These are phyloP conservation scores for Lathyrus aphaca DNA, from an alignment of 306 rosid genomes.

Conservation along the genomic window DNA sequence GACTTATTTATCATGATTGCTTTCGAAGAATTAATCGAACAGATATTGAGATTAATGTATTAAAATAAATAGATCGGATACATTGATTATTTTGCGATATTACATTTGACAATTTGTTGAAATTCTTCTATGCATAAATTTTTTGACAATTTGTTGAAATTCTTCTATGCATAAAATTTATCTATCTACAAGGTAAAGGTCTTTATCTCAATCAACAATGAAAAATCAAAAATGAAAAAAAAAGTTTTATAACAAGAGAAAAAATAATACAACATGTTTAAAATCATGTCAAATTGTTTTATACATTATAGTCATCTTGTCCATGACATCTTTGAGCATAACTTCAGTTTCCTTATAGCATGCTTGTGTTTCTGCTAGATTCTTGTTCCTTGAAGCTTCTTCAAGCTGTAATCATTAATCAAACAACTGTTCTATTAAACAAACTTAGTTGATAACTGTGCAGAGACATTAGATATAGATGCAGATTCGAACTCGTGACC, in stretches of 20 bases:
- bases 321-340: slow-evolving; percentile 85
- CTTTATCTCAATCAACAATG: not conserved
- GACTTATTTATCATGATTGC: no score
- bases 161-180: not conserved
- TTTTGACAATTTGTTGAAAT: not conserved
- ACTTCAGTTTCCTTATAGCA: slow-evolving; percentile 65
- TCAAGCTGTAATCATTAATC: slow-evolving; percentile 62
- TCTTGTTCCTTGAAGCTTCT: slow-evolving; percentile 67
- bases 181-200: not conserved
- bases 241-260: slow-evolving; percentile 18
- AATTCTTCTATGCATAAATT: no score
- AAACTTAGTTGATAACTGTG: no score
- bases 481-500: no score
- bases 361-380: slow-evolving; percentile 42
- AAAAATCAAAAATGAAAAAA: not conserved
- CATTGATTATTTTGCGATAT: no score
- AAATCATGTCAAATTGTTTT: slow-evolving; percentile 42
- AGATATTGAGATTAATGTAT: no score
- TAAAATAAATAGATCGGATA: no score
- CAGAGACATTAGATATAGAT: no score
- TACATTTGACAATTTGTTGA: no score
- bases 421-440: not conserved
- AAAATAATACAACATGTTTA: slow-evolving; percentile 12
- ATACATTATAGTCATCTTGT: slow-evolving; percentile 56
- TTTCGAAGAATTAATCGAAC: no score